Evolutionary conservation across 2,329 filamentous ascomycete species (phyloP).

Genomic region (Hysterium pulicare): DNA sequence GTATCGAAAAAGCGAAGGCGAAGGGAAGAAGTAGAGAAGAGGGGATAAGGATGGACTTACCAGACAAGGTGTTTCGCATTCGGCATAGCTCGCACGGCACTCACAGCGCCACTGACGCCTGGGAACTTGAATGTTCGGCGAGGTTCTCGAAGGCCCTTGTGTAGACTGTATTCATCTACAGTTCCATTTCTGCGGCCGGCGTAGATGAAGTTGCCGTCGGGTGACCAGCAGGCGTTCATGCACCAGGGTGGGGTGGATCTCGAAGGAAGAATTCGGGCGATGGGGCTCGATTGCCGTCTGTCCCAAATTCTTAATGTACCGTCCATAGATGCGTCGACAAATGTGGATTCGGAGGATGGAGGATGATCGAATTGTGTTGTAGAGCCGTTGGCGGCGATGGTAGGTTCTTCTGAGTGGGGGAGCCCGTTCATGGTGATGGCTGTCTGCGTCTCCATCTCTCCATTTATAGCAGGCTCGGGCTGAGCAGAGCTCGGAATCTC

Average conservation of each 20-base stretch:
- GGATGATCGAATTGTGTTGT: conserved; percentile 38
- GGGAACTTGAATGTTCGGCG: conserved; percentile 84
- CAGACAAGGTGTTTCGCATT: conserved; percentile 92
- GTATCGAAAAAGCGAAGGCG: background rate
- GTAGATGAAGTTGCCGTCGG: conserved; percentile 93
- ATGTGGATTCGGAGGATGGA: conserved; percentile 68
- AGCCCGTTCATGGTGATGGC: conserved; percentile 44
- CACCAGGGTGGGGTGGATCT: conserved; percentile 89
- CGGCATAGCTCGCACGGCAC: conserved; percentile 82
- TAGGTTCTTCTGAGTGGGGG: conserved; percentile 49
- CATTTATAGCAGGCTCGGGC: conserved; percentile 17
- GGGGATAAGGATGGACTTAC: conserved; percentile 42
- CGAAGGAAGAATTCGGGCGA: conserved; percentile 73
- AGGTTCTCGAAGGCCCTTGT: conserved; percentile 72
- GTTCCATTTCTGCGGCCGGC: conserved; percentile 86
- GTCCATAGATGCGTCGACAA: conserved; percentile 84
- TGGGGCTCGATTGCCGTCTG: conserved; percentile 67
- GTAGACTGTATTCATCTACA: conserved; percentile 89
- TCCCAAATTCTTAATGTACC: conserved; percentile 94
- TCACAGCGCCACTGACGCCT: conserved; percentile 82
- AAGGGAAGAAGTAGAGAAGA: background rate
- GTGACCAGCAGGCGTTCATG: conserved; percentile 95
- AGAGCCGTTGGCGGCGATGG: conserved; percentile 11
- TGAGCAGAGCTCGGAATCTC: conserved; percentile 16
- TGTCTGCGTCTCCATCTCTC: conserved; percentile 12